A percentile compares a stretch with the other conserved stretches of the same genome.
phyloP scores from a whole-genome alignment of 2,329 filamentous ascomycete species.

The Xylariaceae sp. region DNA sequence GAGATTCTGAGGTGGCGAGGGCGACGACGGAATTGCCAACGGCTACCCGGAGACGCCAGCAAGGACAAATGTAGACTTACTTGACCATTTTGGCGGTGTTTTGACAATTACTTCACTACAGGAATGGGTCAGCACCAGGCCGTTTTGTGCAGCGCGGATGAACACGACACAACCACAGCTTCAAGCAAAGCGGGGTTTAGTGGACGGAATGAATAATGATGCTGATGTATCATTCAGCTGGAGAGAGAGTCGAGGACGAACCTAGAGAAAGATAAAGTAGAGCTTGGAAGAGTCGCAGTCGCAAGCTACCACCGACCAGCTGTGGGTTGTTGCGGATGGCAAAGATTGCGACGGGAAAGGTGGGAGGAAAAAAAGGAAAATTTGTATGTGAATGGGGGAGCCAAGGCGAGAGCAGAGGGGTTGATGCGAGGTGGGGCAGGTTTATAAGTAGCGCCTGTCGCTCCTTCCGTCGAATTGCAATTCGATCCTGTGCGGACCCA shows the following conservation, averaged over 20 bases:
- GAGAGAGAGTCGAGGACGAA: conserved; percentile 12
- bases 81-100: conserved; percentile 99
- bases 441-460: conserved; percentile 9
- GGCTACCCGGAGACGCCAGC: neutral
- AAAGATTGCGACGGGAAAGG: conserved; percentile 13
- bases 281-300: conserved; percentile 22
- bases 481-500: conserved; percentile 16
- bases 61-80: conserved; percentile 56
- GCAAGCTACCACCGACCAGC: conserved; percentile 33
- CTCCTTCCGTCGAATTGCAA: conserved; percentile 15
- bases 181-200: conserved; percentile 18
- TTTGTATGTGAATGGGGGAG: conserved; percentile 18
- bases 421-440: conserved; percentile 19
- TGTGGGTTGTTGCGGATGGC: conserved; percentile 29
- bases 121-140: conserved; percentile 16
- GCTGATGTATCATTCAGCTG: too few species aligned
- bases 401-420: conserved; percentile 15
- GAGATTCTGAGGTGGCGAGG: neutral
- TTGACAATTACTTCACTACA: conserved; percentile 41
- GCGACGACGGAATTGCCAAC: neutral
- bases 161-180: neutral
- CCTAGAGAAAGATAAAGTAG: conserved; percentile 20
- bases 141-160: neutral
- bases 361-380: conserved; percentile 15
- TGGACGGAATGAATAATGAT: too few species aligned